Evolutionary conservation across 192 early-diverging fungal species (phyloP), one percentile per base, ranked within the genome.

Genomic region (Coemansia sp.): DNA sequence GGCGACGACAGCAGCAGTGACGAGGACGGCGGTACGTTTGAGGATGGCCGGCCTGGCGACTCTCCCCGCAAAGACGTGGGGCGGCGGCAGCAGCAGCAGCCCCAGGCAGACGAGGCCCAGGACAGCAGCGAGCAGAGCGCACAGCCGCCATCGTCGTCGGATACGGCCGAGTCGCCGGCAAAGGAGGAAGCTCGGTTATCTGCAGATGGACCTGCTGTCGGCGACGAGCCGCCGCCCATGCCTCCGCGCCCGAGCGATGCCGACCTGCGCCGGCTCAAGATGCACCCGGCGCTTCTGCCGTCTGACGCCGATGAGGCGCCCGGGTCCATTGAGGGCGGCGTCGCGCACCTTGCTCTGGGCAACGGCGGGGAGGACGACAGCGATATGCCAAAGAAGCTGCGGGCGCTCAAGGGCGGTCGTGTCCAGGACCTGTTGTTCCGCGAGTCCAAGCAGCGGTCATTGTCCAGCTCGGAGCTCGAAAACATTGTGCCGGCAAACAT

Each of bases 401-500:
- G 42, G 5, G 4, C 34, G 20, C 28, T n/a, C 35, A 48, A 56
- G 14, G 64, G 64, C 51, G 68, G 68, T 18, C 60, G 60, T 0
- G 23, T 71, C 5, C 51, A 56, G 22, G 61, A 64, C 9, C 34
- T 71, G 44, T 43, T 64, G 7, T 52, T 28, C 21, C 68, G 56
- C 44, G 68, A 71, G 29, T 59, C 60, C 18, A 64, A 63, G 53
- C 61, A 63, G 36, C 68, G 68, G 16, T 64, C 68, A 25, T 38
- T 55, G 31, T 72, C 68, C 12, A 72, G 68, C 40, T 72, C 68
- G 0, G 68, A 72, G 48, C 68, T 72, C 0, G 68, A 72, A 20
- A 58, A 59, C 40, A 55, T 72, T 16, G 68, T 72, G 30, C 62
- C 68, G 1, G 30, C 51, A 7, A 53, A 64, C 33, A 60, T 72